Evolutionary conservation across 805 yeast genomes (phyloP).

Genomic region (Candida nonsorbophila): DNA sequence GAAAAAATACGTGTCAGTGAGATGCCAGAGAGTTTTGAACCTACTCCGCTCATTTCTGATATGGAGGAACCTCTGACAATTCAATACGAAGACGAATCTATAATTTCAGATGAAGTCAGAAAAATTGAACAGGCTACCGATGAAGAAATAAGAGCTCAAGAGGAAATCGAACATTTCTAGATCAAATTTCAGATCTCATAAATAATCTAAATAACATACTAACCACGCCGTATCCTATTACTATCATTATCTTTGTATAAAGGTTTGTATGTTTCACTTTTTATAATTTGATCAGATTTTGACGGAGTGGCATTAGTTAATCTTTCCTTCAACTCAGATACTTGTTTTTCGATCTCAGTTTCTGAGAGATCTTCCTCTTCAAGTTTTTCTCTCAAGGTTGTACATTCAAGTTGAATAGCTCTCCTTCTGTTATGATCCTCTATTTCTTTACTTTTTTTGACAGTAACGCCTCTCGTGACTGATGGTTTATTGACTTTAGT

Average conservation of each 20-base stretch:
- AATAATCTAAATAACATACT: no score
- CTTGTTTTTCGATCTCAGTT: constrained; percentile 16
- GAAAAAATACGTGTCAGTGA: no score
- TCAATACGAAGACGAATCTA: no score
- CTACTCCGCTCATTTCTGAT: no score
- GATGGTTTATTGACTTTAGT: constrained; percentile 13
- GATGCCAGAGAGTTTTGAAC: no score
- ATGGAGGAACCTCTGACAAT: no score
- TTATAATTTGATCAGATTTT: background rate
- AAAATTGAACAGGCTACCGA: background rate
- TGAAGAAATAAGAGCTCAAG: background rate
- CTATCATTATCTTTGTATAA: no score
- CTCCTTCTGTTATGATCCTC: constrained; percentile 31
- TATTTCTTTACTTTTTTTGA: constrained; percentile 18
- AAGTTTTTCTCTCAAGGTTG: constrained; percentile 45
- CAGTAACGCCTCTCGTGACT: constrained; percentile 5
- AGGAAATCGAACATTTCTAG: no score
- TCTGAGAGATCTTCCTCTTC: constrained; percentile 44
- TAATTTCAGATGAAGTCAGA: background rate
- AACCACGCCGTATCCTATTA: no score
- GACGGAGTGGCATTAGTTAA: no score
- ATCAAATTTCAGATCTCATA: no score
- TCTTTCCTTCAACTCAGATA: constrained; percentile 14
- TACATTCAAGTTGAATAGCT: constrained; percentile 39
- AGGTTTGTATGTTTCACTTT: no score